These are phyloP conservation scores for Colletotrichum nymphaeae DNA, from an alignment of 2,329 filamentous ascomycete species.

Conservation along the genomic window DNA sequence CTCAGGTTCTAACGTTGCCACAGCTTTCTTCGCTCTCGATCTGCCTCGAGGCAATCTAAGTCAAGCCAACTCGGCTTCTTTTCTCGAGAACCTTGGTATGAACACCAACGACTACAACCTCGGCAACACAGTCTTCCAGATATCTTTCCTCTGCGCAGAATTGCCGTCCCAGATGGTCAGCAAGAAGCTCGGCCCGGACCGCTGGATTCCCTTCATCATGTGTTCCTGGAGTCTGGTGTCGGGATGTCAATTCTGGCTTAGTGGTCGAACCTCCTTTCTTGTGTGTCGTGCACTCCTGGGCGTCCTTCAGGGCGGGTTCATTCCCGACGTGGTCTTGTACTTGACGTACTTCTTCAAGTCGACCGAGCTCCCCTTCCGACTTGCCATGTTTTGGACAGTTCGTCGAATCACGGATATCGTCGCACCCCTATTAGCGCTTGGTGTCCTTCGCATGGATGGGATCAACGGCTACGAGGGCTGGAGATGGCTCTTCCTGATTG, in stretches of 20 bases:
- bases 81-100: constrained; percentile 53
- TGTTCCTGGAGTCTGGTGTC: constrained; percentile 38
- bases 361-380: constrained; percentile 40
- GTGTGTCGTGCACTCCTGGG: constrained; percentile 52
- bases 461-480: constrained; percentile 40
- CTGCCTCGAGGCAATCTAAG: constrained; percentile 41
- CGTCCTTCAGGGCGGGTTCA: constrained; percentile 58
- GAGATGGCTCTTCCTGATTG: constrained; percentile 38
- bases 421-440: constrained; percentile 42
- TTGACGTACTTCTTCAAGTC: constrained; percentile 43
- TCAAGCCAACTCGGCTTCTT: constrained; percentile 41
- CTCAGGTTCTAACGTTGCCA: background rate
- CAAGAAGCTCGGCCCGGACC: constrained; percentile 57
- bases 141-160: constrained; percentile 67
- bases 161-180: constrained; percentile 70
- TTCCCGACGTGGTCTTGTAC: constrained; percentile 44
- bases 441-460: constrained; percentile 43
- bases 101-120: constrained; percentile 60
- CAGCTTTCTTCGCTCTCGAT: constrained; percentile 41
- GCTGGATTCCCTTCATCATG: constrained; percentile 45
- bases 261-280: constrained; percentile 51
- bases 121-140: constrained; percentile 65
- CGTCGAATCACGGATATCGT: constrained; percentile 41
- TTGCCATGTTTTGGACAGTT: constrained; percentile 43
- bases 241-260: constrained; percentile 45